These are phyloP conservation scores for Stevia rebaudiana DNA, from an alignment of 140 eudicot genomes.

Conservation along the genomic window DNA sequence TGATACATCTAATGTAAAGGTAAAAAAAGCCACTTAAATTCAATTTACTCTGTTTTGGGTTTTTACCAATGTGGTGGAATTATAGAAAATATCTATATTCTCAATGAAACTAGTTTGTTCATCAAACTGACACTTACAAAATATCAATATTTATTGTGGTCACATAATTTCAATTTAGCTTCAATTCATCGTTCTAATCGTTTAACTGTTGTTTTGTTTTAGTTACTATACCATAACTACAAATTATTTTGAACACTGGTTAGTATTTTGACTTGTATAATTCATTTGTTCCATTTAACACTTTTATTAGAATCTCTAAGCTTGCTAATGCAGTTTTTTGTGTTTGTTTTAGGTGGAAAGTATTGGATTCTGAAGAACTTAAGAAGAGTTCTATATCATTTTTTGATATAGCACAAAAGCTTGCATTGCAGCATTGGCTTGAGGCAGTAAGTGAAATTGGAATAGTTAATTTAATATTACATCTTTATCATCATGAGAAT, in stretches of 20 bases:
- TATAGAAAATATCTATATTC: no score
- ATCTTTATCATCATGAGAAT: not conserved
- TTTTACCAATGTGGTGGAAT: not conserved
- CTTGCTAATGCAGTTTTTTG: slow-evolving; percentile 4
- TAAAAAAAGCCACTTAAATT: no score
- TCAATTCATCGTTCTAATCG: not conserved
- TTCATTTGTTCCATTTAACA: not conserved
- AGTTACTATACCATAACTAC: no score
- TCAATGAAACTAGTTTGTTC: not conserved
- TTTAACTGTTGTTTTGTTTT: not conserved
- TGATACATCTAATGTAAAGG: no score
- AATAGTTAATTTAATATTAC: not conserved
- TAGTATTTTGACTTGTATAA: slow-evolving; percentile 7
- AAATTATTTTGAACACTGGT: slow-evolving; percentile 97
- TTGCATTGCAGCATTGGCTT: slow-evolving; percentile 96
- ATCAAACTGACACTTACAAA: not conserved
- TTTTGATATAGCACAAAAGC: slow-evolving; percentile 88
- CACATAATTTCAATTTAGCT: not conserved
- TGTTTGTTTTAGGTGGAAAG: slow-evolving; percentile 69
- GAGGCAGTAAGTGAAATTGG: slow-evolving; percentile 68
- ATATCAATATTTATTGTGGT: not conserved
- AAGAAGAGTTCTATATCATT: slow-evolving; percentile 88
- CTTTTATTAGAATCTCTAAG: not conserved
- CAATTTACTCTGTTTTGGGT: no score
- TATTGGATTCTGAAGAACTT: slow-evolving; percentile 82